These are phyloP conservation scores for Taphrina pruni DNA, from an alignment of 1,139 yeast genomes.

Conservation along the genomic window DNA sequence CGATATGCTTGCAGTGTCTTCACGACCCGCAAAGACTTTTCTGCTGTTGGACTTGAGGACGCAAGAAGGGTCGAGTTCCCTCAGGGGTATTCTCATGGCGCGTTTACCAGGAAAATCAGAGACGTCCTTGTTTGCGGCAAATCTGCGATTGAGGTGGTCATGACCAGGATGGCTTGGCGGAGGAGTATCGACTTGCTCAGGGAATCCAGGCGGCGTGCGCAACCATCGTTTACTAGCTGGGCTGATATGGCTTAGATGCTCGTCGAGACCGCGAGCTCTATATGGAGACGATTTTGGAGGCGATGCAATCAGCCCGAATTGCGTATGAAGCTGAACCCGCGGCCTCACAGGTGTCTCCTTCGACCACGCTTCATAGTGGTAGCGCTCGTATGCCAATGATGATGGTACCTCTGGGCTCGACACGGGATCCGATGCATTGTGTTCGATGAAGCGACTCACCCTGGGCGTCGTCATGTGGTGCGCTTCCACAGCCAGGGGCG, in stretches of 20 bases:
- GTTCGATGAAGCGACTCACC: constrained; percentile 3
- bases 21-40: neutral
- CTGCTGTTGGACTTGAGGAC: constrained; percentile 1
- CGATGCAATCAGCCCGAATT: neutral
- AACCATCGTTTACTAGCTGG: neutral
- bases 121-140: neutral
- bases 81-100: neutral
- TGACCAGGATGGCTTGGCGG: constrained; percentile 7
- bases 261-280: neutral
- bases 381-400: constrained; percentile 11
- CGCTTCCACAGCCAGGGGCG: constrained; percentile 5
- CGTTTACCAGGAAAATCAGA: neutral
- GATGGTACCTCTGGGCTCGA: constrained; percentile 15
- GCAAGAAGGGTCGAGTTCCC: neutral
- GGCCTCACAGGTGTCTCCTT: constrained; percentile 6
- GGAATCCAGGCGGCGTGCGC: constrained; percentile 4
- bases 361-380: constrained; percentile 1
- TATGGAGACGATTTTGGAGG: neutral
- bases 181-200: neutral
- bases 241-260: neutral
- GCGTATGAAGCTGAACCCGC: neutral
- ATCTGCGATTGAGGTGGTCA: neutral
- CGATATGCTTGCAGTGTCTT: neutral
- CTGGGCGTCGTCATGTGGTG: constrained; percentile 14
- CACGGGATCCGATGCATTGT: neutral